A percentile compares a stretch with the other conserved stretches of the same genome.
Evolutionary conservation across 768 basidiomycete genomes (phyloP).

Genomic region (Kockovaella imperatae): DNA sequence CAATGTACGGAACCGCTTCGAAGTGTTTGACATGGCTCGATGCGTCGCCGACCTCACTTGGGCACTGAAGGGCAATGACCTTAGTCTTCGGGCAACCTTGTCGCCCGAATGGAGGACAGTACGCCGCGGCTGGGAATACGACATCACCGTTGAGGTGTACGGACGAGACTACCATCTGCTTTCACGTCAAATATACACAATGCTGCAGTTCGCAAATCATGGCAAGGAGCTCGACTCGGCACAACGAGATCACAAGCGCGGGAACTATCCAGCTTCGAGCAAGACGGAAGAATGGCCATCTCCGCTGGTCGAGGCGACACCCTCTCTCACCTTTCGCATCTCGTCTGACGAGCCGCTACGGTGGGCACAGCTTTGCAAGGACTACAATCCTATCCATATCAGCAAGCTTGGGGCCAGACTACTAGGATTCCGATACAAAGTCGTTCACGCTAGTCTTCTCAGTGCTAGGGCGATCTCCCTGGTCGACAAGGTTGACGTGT

Average conservation of each 20-base stretch:
- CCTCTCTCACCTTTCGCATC: neutral
- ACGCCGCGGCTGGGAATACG: slow-evolving; percentile 15
- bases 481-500: too few relatives aligned
- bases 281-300: neutral
- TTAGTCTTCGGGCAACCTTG: neutral
- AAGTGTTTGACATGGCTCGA: neutral
- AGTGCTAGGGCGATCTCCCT: too few relatives aligned
- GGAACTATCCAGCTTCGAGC: too few relatives aligned
- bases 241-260: too few relatives aligned
- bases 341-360: slow-evolving; percentile 4
- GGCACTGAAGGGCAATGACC: neutral
- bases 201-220: slow-evolving; percentile 12
- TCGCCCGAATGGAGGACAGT: slow-evolving; percentile 3
- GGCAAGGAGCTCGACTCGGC: neutral
- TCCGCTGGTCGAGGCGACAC: neutral
- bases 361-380: slow-evolving; percentile 20
- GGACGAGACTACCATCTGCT: neutral
- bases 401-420: slow-evolving; percentile 10
- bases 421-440: slow-evolving; percentile 10
- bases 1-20: slow-evolving; percentile 20
- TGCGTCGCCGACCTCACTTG: neutral
- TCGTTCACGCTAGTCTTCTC: too few relatives aligned
- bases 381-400: slow-evolving; percentile 27
- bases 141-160: slow-evolving; percentile 6
- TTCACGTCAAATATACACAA: slow-evolving; percentile 11